phyloP scores from a whole-genome alignment of 129 eudicot genomes.

The Lactuca sativa region DNA sequence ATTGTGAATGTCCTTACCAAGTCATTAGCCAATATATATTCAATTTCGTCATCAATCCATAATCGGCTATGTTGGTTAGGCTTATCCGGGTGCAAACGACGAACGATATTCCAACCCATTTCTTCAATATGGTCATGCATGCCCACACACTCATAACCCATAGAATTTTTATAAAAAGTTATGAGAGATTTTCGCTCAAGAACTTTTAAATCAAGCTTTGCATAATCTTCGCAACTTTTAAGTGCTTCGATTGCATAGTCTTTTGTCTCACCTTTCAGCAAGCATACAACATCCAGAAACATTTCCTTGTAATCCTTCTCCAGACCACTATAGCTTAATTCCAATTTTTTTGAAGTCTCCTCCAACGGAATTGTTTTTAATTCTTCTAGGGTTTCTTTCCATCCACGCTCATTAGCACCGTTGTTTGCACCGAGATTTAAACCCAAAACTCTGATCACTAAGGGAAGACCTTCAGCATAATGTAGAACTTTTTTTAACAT shows the following conservation, averaged over 20 bases:
- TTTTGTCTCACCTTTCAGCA: not conserved
- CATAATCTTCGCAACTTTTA: conserved; percentile 1
- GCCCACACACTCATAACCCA: not conserved
- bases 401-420: no score
- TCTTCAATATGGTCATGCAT: conserved; percentile 15
- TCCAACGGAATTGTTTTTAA: no score
- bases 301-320: conserved; percentile 24
- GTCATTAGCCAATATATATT: conserved; percentile 7
- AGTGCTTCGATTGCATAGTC: not conserved
- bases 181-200: not conserved
- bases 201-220: not conserved
- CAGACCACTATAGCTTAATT: conserved; percentile 29
- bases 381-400: no score
- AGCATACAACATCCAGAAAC: conserved; percentile 8
- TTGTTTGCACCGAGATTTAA: no score
- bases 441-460: no score
- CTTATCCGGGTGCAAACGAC: not conserved
- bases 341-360: not conserved
- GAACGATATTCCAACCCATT: conserved; percentile 1
- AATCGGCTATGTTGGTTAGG: conserved; percentile 5
- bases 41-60: not conserved
- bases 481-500: no score
- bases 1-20: not conserved
- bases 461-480: no score
- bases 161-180: not conserved